Evolutionary conservation across 2,329 filamentous ascomycete species (phyloP).

Genomic region (Sporothrix curviconia): DNA sequence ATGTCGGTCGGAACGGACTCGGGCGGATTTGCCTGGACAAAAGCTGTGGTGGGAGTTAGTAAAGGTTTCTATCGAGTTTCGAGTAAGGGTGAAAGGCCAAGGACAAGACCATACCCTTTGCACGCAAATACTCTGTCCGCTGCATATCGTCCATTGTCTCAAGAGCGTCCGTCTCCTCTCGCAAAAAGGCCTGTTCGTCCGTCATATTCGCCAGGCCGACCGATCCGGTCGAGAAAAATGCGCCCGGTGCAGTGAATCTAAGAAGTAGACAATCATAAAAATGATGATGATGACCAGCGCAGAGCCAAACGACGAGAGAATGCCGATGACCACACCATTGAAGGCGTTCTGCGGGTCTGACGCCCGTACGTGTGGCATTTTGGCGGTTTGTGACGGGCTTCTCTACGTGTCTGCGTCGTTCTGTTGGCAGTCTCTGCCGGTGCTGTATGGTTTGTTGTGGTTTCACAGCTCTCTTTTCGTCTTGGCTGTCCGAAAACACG

Average conservation of each 20-base stretch:
- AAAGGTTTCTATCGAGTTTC: not conserved
- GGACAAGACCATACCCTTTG: slow-evolving; percentile 64
- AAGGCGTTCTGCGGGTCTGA: slow-evolving; percentile 27
- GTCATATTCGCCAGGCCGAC: slow-evolving; percentile 90
- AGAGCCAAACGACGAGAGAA: slow-evolving; percentile 89
- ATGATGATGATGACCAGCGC: slow-evolving; percentile 76
- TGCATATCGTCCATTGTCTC: slow-evolving; percentile 94
- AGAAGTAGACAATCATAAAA: slow-evolving; percentile 83
- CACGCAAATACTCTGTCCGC: slow-evolving; percentile 82
- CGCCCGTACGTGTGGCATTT: slow-evolving; percentile 4
- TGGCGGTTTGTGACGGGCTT: not conserved
- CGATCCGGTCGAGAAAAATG: slow-evolving; percentile 89
- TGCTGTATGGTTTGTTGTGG: not conserved
- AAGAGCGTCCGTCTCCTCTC: slow-evolving; percentile 90
- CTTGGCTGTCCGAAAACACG: not conserved
- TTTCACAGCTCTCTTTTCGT: not conserved
- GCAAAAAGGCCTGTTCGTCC: slow-evolving; percentile 91
- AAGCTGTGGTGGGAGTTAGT: slow-evolving; percentile 51
- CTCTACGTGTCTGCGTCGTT: not conserved
- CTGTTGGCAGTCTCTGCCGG: too few relatives aligned
- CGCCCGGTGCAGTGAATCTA: slow-evolving; percentile 81
- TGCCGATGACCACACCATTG: slow-evolving; percentile 84
- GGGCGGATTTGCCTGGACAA: slow-evolving; percentile 86
- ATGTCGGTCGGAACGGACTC: slow-evolving; percentile 96
- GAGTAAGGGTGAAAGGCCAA: too few relatives aligned